These are phyloP conservation scores for Penicillium decumbens DNA, from an alignment of 2,329 filamentous ascomycete species.

Conservation along the genomic window DNA sequence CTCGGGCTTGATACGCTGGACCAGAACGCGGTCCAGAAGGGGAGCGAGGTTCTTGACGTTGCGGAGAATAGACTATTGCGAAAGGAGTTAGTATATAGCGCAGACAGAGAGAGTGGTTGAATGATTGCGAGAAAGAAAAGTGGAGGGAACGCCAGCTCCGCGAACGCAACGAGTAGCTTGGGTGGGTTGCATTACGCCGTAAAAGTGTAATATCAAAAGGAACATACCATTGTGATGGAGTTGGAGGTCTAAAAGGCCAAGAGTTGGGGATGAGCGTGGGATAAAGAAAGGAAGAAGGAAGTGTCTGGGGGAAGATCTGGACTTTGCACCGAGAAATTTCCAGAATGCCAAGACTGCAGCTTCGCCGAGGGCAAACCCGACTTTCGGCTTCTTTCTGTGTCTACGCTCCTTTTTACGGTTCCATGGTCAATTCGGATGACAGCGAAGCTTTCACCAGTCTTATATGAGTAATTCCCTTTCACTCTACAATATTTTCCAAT, in stretches of 20 bases:
- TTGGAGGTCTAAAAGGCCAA: constrained; percentile 16
- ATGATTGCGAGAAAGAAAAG: constrained; percentile 7
- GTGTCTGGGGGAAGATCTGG: constrained; percentile 33
- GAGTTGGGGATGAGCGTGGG: constrained; percentile 25
- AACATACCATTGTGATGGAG: constrained; percentile 25
- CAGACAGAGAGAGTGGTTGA: not conserved
- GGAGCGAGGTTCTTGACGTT: constrained; percentile 93
- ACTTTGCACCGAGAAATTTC: constrained; percentile 40
- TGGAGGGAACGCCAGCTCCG: constrained; percentile 2
- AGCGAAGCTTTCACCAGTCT: not conserved
- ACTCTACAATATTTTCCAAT: not conserved
- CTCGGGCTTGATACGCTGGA: constrained; percentile 97
- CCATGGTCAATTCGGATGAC: not conserved
- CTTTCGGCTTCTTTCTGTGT: constrained; percentile 3
- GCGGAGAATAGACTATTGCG: constrained; percentile 62
- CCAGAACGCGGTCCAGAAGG: constrained; percentile 94
- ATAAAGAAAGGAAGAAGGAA: constrained; percentile 30
- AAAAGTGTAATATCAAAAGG: not conserved
- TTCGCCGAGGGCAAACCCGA: constrained; percentile 30
- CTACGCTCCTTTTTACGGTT: not conserved
- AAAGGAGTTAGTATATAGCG: constrained; percentile 4
- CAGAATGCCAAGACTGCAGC: constrained; percentile 43
- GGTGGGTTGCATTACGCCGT: too few relatives aligned
- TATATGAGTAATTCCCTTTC: not conserved
- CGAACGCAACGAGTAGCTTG: not conserved